phyloP scores from a whole-genome alignment of 192 early-diverging fungal species.

The Rhizophagus prolifer region DNA sequence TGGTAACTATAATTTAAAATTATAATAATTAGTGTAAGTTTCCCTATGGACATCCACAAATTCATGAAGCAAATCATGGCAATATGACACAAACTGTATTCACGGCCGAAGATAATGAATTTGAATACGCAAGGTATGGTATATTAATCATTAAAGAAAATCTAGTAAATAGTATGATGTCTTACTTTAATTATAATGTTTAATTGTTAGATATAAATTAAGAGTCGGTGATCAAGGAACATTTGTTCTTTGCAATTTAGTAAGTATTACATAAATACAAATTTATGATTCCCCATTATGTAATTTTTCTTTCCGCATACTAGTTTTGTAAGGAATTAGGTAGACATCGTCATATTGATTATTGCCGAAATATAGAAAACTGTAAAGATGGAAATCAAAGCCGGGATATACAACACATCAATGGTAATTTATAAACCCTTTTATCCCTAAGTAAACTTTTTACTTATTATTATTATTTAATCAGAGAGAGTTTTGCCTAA shows the following conservation, averaged over 20 bases:
- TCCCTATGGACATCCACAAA: not conserved
- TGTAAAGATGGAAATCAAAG: slow-evolving; percentile 4
- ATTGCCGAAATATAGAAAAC: slow-evolving; percentile 8
- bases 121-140: slow-evolving; percentile 18
- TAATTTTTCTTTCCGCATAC: not conserved
- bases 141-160: not conserved
- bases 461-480: not conserved
- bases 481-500: slow-evolving; percentile 1
- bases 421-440: not conserved
- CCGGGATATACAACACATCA: not conserved
- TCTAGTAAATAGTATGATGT: not conserved
- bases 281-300: not conserved
- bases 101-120: not conserved
- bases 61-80: not conserved
- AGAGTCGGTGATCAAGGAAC: slow-evolving; percentile 23
- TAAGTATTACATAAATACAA: not conserved
- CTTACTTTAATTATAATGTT: not conserved
- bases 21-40: slow-evolving; percentile 1
- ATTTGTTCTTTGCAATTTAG: slow-evolving; percentile 25
- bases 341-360: slow-evolving; percentile 30
- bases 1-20: not conserved
- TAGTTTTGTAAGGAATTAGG: slow-evolving; percentile 16
- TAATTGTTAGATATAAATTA: slow-evolving; percentile 9
- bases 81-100: slow-evolving; percentile 24
- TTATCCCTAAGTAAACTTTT: too few relatives aligned